Evolutionary conservation across 257 asterid species (phyloP), one percentile per base, ranked within the genome.

Genomic region (Fraxinus excelsior): DNA sequence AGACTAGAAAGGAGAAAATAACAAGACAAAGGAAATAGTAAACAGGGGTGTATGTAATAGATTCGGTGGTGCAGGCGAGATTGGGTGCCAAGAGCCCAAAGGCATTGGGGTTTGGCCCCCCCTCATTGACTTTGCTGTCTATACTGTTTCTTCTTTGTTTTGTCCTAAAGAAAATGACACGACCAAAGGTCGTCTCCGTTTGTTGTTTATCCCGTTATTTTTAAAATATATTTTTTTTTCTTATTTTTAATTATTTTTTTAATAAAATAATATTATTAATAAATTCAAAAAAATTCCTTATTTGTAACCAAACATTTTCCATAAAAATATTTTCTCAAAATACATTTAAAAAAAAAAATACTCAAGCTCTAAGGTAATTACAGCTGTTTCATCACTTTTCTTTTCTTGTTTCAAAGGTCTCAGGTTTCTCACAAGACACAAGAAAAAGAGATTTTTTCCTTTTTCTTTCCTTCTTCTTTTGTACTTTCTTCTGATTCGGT

Each of bases 121-220:
- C 82, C 85, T 81, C 79, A 40, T 91, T 91, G 96, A 87, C 96
- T 89, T 91, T 86, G 82, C 28, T 75, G 84, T 72, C 81, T 81
- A 74, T 77, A 76, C 51, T 71, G 83, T 79, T 83, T 87, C 46
- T 83, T 84, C 85, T 76, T 75, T 72, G 46, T 46, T 72, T 70
- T 76, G 76, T 49, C 28, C 62, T 70, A 18, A 71, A 65, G 76
- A 71, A 71, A 53, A 74, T 67, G 82, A 72, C 72, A 74, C 81
- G 71, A 77, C 72, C 73, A 79, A 76, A 78, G 60, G 37, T 58
- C 80, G 84, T 78, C 84, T 80, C 74, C 76, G 75, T 77, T 87
- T 78, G 82, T 74, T 11, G 3, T 5, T 46, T 16, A 31, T 4
- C 32, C 32, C 0, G 4, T 31, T 3, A 32, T 32, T 32, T 32